These are phyloP conservation scores for Microcyclospora pomicola DNA, from an alignment of 2,329 filamentous ascomycete genomes.

Conservation along the genomic window DNA sequence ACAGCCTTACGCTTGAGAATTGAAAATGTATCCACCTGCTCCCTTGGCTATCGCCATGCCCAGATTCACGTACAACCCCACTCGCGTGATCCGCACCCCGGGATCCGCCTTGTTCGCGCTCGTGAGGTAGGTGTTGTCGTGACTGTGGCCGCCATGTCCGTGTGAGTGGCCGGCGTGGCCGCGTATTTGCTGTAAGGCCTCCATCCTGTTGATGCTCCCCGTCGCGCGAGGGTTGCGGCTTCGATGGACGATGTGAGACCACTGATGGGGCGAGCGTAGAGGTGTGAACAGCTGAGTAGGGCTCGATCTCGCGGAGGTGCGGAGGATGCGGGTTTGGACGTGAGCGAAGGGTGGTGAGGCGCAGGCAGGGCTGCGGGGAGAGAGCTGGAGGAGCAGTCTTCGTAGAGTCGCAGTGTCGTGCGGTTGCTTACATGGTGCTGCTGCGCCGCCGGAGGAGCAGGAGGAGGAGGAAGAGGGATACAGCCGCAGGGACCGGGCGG, in stretches of 20 bases:
- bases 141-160: conserved; percentile 49
- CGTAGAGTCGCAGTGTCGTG: neutral
- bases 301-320: neutral
- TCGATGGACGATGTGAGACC: conserved; percentile 20
- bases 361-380: neutral
- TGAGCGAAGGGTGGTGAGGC: neutral
- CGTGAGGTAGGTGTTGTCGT: conserved; percentile 71
- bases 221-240: conserved; percentile 7
- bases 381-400: neutral
- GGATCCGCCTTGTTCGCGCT: conserved; percentile 81
- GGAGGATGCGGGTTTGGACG: neutral
- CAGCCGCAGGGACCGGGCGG: too few relatives aligned
- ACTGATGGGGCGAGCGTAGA: conserved; percentile 18
- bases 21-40: conserved; percentile 81
- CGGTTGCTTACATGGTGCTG: neutral
- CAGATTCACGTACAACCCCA: conserved; percentile 78
- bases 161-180: conserved; percentile 20
- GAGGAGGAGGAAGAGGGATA: too few relatives aligned
- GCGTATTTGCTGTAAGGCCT: conserved; percentile 14
- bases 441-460: neutral
- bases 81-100: conserved; percentile 81
- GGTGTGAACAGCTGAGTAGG: conserved; percentile 1
- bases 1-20: conserved; percentile 53
- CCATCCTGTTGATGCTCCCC: conserved; percentile 8
- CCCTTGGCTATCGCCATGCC: conserved; percentile 92